Evolutionary conservation across 2,329 filamentous ascomycete genomes (phyloP), one percentile per base, ranked within the genome.

Genomic region (Byssothecium circinans): DNA sequence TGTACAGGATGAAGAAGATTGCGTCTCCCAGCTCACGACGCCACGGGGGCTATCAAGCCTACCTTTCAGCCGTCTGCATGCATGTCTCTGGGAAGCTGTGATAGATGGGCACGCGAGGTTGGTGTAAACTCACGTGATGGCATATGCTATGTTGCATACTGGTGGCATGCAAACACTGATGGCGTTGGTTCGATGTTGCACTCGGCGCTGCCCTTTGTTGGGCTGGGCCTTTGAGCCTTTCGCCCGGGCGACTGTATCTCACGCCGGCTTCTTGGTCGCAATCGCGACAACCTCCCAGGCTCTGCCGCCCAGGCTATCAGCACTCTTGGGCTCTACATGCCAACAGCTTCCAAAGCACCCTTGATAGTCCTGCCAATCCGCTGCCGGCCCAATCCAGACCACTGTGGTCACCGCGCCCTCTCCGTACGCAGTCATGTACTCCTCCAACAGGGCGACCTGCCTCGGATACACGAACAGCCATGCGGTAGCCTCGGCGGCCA

Each of bases 401-500:
- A 77, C 58, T 8, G 47, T 61, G 40, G 67, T 53, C 11, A 77
- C 61, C 1, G 42, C 50, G 11, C 55, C 61, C 11, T 54, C 37
- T 0, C 64, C 62, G 54, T 63, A 63, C n/a, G 49, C 43, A 3
- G 71, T 56, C 22, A 81, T 35, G 50, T 82, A 81, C 45, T 67
- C 68, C 2, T 51, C 52, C 11, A 81, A 52, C 10, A 82, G 60
- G 3, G 61, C 70, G 3, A 75, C 69, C n/a, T 75, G 67, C 12
- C 78, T 73, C 1, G 79, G 79, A 54, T 81, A 82, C 20, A 81
- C 75, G 62, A 82, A 81, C 49, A 81, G 62, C 74, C 79, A 75
- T n/a, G 66, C 68, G 1, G 55, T 49, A 8, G 76, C 76, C n/a
- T 72, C 53, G 4, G 62, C 50, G 2, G 76, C 77, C 10, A 74